These are phyloP conservation scores for Phialophora macrospora DNA, from an alignment of 2,329 filamentous ascomycete species.

Conservation along the genomic window DNA sequence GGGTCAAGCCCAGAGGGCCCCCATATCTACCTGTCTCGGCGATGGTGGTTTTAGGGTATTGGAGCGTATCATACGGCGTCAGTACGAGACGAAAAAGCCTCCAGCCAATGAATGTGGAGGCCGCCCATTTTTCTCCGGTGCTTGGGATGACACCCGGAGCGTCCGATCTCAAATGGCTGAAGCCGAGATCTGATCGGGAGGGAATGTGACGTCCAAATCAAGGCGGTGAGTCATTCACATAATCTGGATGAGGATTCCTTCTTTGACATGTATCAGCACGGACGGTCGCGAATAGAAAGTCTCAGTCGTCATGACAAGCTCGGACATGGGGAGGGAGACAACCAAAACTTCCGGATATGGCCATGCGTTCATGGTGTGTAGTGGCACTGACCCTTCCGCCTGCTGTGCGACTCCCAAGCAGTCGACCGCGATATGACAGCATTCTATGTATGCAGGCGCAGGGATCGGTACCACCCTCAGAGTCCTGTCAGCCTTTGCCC, in stretches of 20 bases:
- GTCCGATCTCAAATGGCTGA: conserved; percentile 5
- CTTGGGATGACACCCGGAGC: background rate
- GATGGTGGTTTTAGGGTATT: conserved; percentile 1
- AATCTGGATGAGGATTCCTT: background rate
- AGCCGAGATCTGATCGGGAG: conserved; percentile 7
- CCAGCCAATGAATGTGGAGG: background rate
- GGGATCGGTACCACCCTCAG: conserved; percentile 10
- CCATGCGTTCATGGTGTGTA: conserved; percentile 5
- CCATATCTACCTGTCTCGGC: background rate
- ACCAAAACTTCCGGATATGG: conserved; percentile 5
- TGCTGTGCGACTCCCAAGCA: conserved; percentile 9
- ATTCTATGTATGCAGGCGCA: conserved; percentile 7
- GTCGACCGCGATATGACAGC: conserved; percentile 15
- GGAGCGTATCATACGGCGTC: conserved; percentile 9
- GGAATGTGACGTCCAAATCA: background rate
- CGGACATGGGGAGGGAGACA: background rate
- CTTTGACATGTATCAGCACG: background rate
- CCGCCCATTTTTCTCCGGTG: background rate
- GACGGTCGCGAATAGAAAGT: background rate
- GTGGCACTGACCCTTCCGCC: conserved; percentile 4
- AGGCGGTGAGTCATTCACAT: background rate
- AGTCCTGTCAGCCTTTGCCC: conserved; percentile 8
- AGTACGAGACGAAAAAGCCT: background rate
- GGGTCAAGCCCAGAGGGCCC: background rate
- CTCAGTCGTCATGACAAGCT: conserved; percentile 3